Conservation (phyloP, 257 asterid species). For the Solanum chmielewskii region DNA sequence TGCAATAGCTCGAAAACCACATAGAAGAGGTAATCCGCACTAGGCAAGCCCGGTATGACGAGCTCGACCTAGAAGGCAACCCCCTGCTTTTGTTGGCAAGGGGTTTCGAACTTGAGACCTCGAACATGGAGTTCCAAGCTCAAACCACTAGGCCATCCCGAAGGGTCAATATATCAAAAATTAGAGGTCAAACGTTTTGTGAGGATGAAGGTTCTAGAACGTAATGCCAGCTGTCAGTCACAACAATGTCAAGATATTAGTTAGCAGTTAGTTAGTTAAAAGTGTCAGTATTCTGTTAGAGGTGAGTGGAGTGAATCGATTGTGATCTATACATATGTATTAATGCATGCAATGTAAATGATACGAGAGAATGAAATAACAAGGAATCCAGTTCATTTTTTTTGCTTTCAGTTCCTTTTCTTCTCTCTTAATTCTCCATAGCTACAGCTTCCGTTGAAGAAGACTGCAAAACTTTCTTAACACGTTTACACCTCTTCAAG, state of each 20-base stretch:
- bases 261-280: not conserved
- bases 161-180: not conserved
- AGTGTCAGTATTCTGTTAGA: not conserved
- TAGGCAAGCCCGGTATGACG: not conserved
- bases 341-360: not conserved
- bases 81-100: not conserved
- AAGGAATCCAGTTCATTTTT: not conserved
- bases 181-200: not conserved
- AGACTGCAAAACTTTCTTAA: not conserved
- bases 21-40: not conserved
- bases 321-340: not conserved
- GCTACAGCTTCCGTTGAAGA: not conserved
- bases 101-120: not conserved
- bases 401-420: not conserved
- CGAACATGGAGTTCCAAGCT: not conserved
- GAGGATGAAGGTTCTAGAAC: not conserved
- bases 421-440: not conserved
- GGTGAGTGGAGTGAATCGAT: not conserved
- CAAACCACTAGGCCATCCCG: not conserved
- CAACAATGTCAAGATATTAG: not conserved
- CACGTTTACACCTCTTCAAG: not conserved
- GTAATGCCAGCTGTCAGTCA: not conserved
- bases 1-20: not conserved
- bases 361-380: not conserved
- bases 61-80: not conserved